Evolutionary conservation across 768 basidiomycete genomes (phyloP).

Genomic region (Tricholoma sp.): DNA sequence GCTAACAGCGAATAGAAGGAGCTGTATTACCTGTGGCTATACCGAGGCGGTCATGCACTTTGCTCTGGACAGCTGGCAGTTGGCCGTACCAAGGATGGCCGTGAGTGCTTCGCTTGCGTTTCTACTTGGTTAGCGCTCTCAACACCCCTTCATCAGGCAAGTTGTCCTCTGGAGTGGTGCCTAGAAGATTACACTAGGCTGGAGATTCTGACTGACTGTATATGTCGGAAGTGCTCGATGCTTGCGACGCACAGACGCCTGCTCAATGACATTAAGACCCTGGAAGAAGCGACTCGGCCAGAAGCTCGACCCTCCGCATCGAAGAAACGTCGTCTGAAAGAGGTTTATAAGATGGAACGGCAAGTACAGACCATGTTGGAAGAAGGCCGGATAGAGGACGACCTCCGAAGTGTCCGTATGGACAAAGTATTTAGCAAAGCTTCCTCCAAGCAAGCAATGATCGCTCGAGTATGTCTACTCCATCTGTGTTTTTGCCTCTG

Average conservation of each 20-base stretch:
- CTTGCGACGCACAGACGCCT: constrained; percentile 68
- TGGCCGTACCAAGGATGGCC: constrained; percentile 60
- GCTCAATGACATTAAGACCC: constrained; percentile 51
- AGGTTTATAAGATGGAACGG: constrained; percentile 60
- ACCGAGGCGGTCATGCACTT: constrained; percentile 94
- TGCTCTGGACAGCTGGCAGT: constrained; percentile 79
- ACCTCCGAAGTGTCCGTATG: constrained; percentile 72
- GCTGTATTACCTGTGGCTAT: constrained; percentile 87
- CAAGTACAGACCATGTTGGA: constrained; percentile 60
- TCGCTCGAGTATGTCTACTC: constrained; percentile 63
- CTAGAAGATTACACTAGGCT: constrained; percentile 85
- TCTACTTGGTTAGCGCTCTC: constrained; percentile 1
- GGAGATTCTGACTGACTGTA: constrained; percentile 85
- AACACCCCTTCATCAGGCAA: constrained; percentile 33
- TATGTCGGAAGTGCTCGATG: constrained; percentile 89
- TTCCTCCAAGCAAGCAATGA: constrained; percentile 89
- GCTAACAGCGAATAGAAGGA: constrained; percentile 82
- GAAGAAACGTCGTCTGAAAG: constrained; percentile 71
- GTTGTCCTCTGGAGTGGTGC: constrained; percentile 74
- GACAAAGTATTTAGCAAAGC: constrained; percentile 71
- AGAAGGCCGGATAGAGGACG: constrained; percentile 77
- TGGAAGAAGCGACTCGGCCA: constrained; percentile 40
- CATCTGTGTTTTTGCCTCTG: not conserved
- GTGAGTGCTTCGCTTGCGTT: constrained; percentile 36
- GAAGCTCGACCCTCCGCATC: constrained; percentile 52